Conservation (phyloP, 495 filamentous ascomycete species). For the Aspergillus affinis region DNA sequence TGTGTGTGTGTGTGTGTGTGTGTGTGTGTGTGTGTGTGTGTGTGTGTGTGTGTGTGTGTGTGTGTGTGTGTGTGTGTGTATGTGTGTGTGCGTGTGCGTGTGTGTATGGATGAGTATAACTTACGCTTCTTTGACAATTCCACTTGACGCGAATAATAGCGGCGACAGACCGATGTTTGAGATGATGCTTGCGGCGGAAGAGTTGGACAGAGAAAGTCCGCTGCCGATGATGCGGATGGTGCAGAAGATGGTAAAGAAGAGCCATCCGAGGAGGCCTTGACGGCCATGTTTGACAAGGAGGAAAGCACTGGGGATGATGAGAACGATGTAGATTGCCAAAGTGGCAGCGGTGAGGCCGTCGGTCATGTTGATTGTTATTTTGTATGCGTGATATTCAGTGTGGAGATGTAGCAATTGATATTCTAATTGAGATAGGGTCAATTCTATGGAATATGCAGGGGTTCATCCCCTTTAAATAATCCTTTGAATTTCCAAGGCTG, state of each 20-base stretch:
- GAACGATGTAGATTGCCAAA: slow-evolving; percentile 34
- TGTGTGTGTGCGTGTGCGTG: too few relatives aligned
- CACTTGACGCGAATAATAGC: slow-evolving; percentile 36
- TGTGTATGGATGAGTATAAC: slow-evolving; percentile 13
- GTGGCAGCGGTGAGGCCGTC: slow-evolving; percentile 32
- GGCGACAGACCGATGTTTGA: slow-evolving; percentile 44
- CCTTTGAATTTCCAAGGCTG: too few relatives aligned
- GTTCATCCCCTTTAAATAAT: too few relatives aligned
- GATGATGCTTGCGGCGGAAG: slow-evolving; percentile 32
- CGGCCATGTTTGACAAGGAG: slow-evolving; percentile 33
- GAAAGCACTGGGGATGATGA: slow-evolving; percentile 32
- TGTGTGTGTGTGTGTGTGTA: too few relatives aligned
- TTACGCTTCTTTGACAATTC: slow-evolving; percentile 44
- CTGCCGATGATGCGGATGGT: slow-evolving; percentile 34
- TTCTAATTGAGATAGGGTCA: too few relatives aligned
- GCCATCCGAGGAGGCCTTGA: slow-evolving; percentile 38
- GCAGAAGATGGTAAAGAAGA: slow-evolving; percentile 39
- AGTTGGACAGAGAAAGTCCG: slow-evolving; percentile 26
- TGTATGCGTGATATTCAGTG: too few relatives aligned
- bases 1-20: too few relatives aligned
- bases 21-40: too few relatives aligned
- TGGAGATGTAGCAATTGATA: too few relatives aligned
- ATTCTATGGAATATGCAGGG: too few relatives aligned
- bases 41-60: too few relatives aligned
- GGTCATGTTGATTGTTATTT: background rate